These are phyloP conservation scores for Solanum chiquidenum DNA, from an alignment of 257 asterid species.

Conservation along the genomic window DNA sequence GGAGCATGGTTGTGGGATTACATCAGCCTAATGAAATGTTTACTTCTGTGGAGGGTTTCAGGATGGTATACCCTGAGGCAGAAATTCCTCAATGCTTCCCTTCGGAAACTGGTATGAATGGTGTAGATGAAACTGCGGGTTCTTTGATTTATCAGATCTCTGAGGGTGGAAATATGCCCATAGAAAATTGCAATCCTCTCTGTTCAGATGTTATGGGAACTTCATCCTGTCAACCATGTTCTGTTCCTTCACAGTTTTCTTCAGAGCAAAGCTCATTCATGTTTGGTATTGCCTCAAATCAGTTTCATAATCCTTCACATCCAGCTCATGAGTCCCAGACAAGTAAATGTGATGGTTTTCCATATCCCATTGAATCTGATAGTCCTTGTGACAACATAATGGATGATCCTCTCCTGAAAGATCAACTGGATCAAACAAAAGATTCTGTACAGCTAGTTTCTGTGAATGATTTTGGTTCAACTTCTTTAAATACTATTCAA, in stretches of 20 bases:
- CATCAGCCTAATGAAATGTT: slow-evolving; percentile 24
- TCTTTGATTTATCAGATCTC: slow-evolving; percentile 35
- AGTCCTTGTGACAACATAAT: slow-evolving; percentile 18
- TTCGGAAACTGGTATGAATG: slow-evolving; percentile 15
- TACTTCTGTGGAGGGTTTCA: slow-evolving; percentile 24
- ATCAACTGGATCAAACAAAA: slow-evolving; percentile 22
- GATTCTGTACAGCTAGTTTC: slow-evolving; percentile 36
- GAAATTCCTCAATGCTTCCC: slow-evolving; percentile 31
- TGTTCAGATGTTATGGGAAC: slow-evolving; percentile 30
- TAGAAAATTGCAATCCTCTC: slow-evolving; percentile 27
- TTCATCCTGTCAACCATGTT: slow-evolving; percentile 29
- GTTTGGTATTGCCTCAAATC: slow-evolving; percentile 28
- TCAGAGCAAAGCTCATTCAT: slow-evolving; percentile 24
- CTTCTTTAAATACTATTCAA: slow-evolving; percentile 27
- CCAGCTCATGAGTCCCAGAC: slow-evolving; percentile 28
- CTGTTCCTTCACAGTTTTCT: slow-evolving; percentile 24
- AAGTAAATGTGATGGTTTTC: slow-evolving; percentile 21
- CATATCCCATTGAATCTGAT: slow-evolving; percentile 24
- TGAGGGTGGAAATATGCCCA: slow-evolving; percentile 27
- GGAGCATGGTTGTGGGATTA: slow-evolving; percentile 29
- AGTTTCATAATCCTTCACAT: slow-evolving; percentile 25
- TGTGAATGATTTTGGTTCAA: slow-evolving; percentile 40
- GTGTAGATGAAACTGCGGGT: slow-evolving; percentile 27
- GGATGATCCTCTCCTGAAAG: slow-evolving; percentile 1
- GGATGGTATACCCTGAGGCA: slow-evolving; percentile 20